Evolutionary conservation across 345 rosid genomes (phyloP).

Genomic region (Brassica napus): Da-Ae NC_063439.1:3042501-3043000

Average conservation of each 20-base stretch:
- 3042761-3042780: neutral
- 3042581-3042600: conserved; percentile 51
- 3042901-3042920: conserved; percentile 98
- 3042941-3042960: conserved; percentile 94
- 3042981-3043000: conserved; percentile 97
- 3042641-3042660: conserved; percentile 66
- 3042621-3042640: conserved; percentile 78
- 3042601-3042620: conserved; percentile 65
- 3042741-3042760: neutral
- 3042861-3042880: neutral
- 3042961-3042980: conserved; percentile 87
- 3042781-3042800: neutral
- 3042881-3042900: neutral
- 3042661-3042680: conserved; percentile 75
- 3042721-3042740: too few relatives aligned
- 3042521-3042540: conserved; percentile 61
- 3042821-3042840: neutral
- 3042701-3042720: too few relatives aligned
- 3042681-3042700: too few relatives aligned
- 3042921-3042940: conserved; percentile 84
- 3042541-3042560: conserved; percentile 51
- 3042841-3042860: too few relatives aligned
- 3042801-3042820: neutral
- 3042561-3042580: conserved; percentile 58
- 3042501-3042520: conserved; percentile 64